Conservation (phyloP, 768 basidiomycete species). For the Suillus subaureus region DNA sequence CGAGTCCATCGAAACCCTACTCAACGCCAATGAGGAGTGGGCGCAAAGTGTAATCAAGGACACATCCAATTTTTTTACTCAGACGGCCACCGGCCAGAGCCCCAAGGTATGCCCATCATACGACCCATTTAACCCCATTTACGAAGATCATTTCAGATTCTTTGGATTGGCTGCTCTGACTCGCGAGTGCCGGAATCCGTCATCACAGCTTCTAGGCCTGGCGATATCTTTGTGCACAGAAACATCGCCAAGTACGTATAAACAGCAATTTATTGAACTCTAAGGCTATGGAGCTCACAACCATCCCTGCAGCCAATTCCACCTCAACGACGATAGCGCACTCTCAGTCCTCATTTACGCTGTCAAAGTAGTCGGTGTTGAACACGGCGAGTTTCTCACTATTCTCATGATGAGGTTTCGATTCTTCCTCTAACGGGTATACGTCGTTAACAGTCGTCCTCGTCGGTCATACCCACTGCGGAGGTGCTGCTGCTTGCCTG, state of each 20-base stretch:
- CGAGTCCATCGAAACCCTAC: conserved; percentile 22
- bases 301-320: conserved; percentile 60
- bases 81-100: conserved; percentile 62
- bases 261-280: not conserved
- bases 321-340: conserved; percentile 68
- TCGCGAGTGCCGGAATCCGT: conserved; percentile 87
- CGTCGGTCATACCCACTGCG: conserved; percentile 84
- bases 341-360: conserved; percentile 77
- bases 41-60: conserved; percentile 54
- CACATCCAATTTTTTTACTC: conserved; percentile 66
- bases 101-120: conserved; percentile 53
- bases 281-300: not conserved
- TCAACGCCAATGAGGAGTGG: conserved; percentile 69
- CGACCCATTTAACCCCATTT: not conserved
- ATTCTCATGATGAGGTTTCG: conserved; percentile 33
- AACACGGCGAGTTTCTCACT: conserved; percentile 66
- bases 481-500: conserved; percentile 67
- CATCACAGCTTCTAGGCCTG: conserved; percentile 71
- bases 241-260: conserved; percentile 83
- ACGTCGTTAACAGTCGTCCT: conserved; percentile 57
- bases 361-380: conserved; percentile 65
- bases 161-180: conserved; percentile 87
- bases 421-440: conserved; percentile 13
- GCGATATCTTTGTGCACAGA: conserved; percentile 86
- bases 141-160: conserved; percentile 44